These are phyloP conservation scores for Botrytis squamosa DNA, from an alignment of 2,329 filamentous ascomycete genomes.

Conservation along the genomic window DNA sequence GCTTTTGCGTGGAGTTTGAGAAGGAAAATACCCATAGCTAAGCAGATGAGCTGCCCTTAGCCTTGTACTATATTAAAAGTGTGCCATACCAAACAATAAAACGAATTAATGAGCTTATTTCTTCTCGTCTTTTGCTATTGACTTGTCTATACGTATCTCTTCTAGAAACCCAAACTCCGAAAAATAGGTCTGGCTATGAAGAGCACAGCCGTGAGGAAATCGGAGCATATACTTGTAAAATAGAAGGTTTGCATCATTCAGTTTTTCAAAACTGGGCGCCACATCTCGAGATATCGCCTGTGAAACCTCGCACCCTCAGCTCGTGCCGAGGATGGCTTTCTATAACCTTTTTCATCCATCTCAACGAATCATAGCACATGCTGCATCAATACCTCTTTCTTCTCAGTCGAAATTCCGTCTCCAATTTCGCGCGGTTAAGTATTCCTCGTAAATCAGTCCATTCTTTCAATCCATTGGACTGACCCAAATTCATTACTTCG, in stretches of 20 bases:
- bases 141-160: not conserved
- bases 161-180: not conserved
- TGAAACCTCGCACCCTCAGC: not conserved
- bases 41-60: not conserved
- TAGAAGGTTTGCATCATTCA: not conserved
- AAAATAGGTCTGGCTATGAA: not conserved
- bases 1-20: conserved; percentile 10
- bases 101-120: not conserved
- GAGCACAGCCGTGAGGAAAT: not conserved
- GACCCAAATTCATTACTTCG: not conserved
- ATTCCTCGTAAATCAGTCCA: not conserved
- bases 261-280: not conserved
- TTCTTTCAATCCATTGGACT: not conserved
- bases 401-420: not conserved
- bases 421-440: not conserved
- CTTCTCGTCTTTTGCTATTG: not conserved
- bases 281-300: not conserved
- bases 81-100: not conserved
- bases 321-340: not conserved
- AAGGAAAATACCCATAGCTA: conserved; percentile 12
- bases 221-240: not conserved
- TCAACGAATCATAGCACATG: not conserved
- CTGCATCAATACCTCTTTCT: not conserved
- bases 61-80: not conserved
- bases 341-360: not conserved